Evolutionary conservation across 2,329 filamentous ascomycete species (phyloP), one percentile per base, ranked within the genome.

Genomic region (Blastomyces parvus): DNA sequence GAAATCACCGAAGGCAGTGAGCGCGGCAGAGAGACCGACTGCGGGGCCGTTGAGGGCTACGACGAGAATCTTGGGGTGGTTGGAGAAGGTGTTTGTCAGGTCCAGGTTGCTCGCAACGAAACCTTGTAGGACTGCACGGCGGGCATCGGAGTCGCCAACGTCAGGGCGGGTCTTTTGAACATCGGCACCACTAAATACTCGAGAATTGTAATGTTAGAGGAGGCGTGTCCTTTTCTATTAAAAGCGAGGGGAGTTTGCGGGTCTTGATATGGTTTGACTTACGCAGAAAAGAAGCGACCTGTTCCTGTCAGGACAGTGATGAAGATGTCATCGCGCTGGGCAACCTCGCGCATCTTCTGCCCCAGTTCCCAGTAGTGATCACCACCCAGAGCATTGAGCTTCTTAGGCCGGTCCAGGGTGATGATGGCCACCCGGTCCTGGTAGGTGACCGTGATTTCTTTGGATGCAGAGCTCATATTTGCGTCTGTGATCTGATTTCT

Each of bases 41-140:
- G 87, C 91, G 6, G 94, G 94, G 2, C 93, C 94, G 78, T 97
- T 97, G 68, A 97, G 86, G 0, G 90, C 94, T 0, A 88, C 87
- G 65, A 97, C 84, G 30, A 97, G 88, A 77, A 97, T 89, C 79
- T 97, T 97, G 70, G 91, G 90, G 78, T 97, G 94, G 17, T 86
- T 87, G 80, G 94, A 92, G 80, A 97, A 96, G 69, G 91, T 88
- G 70, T 90, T 88, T 1, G 92, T 94, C 70, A 90, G 84, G 82
- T 96, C 89, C 63, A 97, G 84, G 81, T 97, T 97, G 81, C 89
- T 88, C 68, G 88, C 81, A 13, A 90, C 88, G 77, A 97, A 96
- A 72, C 74, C 80, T 60, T 83, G 81, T 44, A 95, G 83, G 79
- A 86, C 87, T 68, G 85, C 80, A n/a, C 79, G 78, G 66, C 81